Evolutionary conservation across 2,329 filamentous ascomycete genomes (phyloP).

Genomic region (Aspergillus pseudoterreus): DNA sequence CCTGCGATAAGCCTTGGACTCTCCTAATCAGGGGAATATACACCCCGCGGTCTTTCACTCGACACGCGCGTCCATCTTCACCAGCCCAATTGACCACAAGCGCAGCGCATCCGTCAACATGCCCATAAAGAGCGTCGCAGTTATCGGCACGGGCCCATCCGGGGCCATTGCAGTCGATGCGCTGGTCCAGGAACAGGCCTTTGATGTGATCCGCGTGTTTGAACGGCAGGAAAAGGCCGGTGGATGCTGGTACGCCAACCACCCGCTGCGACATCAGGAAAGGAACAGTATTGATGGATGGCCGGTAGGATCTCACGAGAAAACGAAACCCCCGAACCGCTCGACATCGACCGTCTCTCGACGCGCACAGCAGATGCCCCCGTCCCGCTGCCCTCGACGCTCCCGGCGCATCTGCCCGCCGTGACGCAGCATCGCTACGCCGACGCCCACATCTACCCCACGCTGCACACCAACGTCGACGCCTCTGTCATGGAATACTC

Average conservation of each 20-base stretch:
- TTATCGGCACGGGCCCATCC: constrained; percentile 60
- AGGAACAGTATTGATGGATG: background rate
- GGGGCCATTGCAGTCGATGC: constrained; percentile 61
- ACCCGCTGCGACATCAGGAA: background rate
- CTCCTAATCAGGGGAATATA: too few species aligned
- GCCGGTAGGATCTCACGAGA: constrained; percentile 29
- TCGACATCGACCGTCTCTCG: constrained; percentile 47
- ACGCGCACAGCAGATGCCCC: constrained; percentile 50
- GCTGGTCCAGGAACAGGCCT: constrained; percentile 55
- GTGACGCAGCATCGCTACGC: constrained; percentile 48
- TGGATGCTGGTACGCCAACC: constrained; percentile 53
- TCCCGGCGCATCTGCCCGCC: constrained; percentile 48
- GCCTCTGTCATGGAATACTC: constrained; percentile 58
- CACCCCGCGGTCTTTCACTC: too few species aligned
- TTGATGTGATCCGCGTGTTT: constrained; percentile 59
- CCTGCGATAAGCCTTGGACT: background rate
- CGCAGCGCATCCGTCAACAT: background rate
- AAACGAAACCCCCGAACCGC: constrained; percentile 37
- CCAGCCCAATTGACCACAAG: too few species aligned
- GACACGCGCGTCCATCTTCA: too few species aligned
- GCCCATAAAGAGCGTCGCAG: constrained; percentile 46
- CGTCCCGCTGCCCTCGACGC: constrained; percentile 42
- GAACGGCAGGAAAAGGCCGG: constrained; percentile 58
- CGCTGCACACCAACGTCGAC: constrained; percentile 64
- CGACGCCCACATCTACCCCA: constrained; percentile 60